Conservation (phyloP, 495 filamentous ascomycete species). For the Pyrenula massariospora region DNA sequence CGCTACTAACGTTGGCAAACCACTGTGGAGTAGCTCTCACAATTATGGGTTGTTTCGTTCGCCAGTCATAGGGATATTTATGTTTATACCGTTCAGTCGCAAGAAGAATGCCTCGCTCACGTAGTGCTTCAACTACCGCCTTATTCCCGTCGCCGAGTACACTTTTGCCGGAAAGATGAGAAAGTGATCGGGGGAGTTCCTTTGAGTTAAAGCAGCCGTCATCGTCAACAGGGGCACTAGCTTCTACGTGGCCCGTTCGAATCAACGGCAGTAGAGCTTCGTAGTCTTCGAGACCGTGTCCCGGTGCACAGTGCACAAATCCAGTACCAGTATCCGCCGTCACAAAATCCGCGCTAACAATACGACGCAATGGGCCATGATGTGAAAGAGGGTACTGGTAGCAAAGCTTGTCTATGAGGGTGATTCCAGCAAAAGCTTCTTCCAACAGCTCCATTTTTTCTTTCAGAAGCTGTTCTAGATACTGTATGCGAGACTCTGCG, state of each 20-base stretch:
- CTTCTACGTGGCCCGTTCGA: constrained; percentile 42
- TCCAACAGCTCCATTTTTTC: constrained; percentile 39
- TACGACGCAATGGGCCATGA: constrained; percentile 40
- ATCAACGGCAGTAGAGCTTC: constrained; percentile 51
- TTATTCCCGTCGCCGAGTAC: constrained; percentile 55
- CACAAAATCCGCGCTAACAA: constrained; percentile 79
- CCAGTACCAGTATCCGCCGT: constrained; percentile 79
- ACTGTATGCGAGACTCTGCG: constrained; percentile 52
- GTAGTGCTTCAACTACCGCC: constrained; percentile 55
- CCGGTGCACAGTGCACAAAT: constrained; percentile 85
- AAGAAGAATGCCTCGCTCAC: constrained; percentile 42
- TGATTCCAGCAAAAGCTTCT: constrained; percentile 44
- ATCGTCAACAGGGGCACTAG: constrained; percentile 71
- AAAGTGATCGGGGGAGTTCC: constrained; percentile 56
- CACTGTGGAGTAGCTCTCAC: constrained; percentile 90
- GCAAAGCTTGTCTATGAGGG: constrained; percentile 44
- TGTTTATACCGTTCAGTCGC: constrained; percentile 59
- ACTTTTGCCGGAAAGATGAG: constrained; percentile 43
- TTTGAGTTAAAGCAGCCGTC: constrained; percentile 66
- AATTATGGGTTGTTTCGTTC: constrained; percentile 85
- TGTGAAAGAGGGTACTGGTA: constrained; percentile 60
- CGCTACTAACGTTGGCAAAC: constrained; percentile 83
- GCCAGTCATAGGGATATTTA: constrained; percentile 97
- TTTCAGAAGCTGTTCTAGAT: constrained; percentile 30
- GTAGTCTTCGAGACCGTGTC: constrained; percentile 96